Evolutionary conservation across 148 eudicot species (phyloP), one percentile per base, ranked within the genome.

Genomic region (Dianthus caryophyllus): DNA sequence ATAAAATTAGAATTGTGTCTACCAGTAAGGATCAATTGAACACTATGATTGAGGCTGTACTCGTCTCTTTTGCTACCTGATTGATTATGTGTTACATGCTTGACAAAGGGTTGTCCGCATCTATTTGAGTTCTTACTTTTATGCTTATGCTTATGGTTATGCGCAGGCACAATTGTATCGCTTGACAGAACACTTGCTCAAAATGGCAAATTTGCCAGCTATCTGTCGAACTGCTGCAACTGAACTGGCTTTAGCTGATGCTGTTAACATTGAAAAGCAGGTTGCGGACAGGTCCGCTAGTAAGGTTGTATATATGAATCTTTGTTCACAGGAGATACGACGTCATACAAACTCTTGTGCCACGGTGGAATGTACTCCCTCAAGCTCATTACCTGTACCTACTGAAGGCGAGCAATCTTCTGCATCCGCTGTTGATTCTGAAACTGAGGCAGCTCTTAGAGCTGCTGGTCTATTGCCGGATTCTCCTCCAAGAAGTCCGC

Each of bases 231-330:
- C 87, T 75, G 98, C 87, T 66, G 88, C 82, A 78, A 90, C 88
- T 20, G 98, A 94, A 77, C 79, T 94, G 76, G 97, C 98, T 21
- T 84, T 90, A 78, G 97, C 92, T 5, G 98, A 93, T 79, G 98
- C 98, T 14, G 77, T 88, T 70, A 93, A 93, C 75, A 88, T 93
- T 26, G 98, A 93, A 76, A 90, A 83, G 76, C 88, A 77, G 79
- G 77, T 86, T 59, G 95, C 90, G 24, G 84, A 88, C 65, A 93
- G 75, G 71, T 84, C 98, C 69, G 86, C 77, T 56, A 90, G 96
- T 90, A 93, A 90, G 82, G 78, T 76, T 67, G 95, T 93, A 55
- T 93, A 93, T 69, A 54, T 86, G 66, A 93, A 93, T 78, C 78
- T 93, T 26, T 87, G 93, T 77, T 87, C 98, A 22, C 98, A 88